phyloP scores from a whole-genome alignment of 768 basidiomycete genomes.

The Pulveroboletus ravenelii region DNA sequence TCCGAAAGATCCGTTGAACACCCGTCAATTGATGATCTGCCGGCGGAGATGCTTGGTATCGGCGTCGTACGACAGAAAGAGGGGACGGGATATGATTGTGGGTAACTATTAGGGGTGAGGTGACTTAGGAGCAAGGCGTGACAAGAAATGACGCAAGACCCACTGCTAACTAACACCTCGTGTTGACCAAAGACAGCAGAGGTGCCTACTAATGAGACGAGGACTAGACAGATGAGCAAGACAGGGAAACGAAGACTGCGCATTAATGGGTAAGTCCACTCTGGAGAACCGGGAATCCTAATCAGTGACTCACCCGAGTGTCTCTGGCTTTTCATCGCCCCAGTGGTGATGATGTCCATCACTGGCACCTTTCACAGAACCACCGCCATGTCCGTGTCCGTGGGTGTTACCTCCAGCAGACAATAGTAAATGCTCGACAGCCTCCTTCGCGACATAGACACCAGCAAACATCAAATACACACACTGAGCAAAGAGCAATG shows the following conservation, averaged over 20 bases:
- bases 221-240: constrained; percentile 48
- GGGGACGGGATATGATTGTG: constrained; percentile 60
- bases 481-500: constrained; percentile 80
- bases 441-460: constrained; percentile 96
- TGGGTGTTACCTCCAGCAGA: constrained; percentile 77
- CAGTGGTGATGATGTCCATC: constrained; percentile 64
- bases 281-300: no score
- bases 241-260: constrained; percentile 65
- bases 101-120: constrained; percentile 40
- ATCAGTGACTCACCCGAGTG: constrained; percentile 35
- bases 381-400: constrained; percentile 57
- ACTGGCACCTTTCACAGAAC: constrained; percentile 33
- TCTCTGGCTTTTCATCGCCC: constrained; percentile 45
- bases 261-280: background rate
- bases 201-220: constrained; percentile 54
- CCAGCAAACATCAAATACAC: constrained; percentile 94
- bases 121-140: constrained; percentile 1
- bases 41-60: constrained; percentile 6
- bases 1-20: constrained; percentile 44
- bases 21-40: constrained; percentile 3
- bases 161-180: constrained; percentile 58
- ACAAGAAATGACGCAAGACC: constrained; percentile 22
- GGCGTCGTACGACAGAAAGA: constrained; percentile 38
- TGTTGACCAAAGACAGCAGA: constrained; percentile 61
- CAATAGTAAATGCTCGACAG: constrained; percentile 85